A percentile compares a stretch with the other conserved stretches of the same genome.
phyloP scores from a whole-genome alignment of 2,329 filamentous ascomycete species.

The Ophiocordyceps camponoti-saundersi region DNA sequence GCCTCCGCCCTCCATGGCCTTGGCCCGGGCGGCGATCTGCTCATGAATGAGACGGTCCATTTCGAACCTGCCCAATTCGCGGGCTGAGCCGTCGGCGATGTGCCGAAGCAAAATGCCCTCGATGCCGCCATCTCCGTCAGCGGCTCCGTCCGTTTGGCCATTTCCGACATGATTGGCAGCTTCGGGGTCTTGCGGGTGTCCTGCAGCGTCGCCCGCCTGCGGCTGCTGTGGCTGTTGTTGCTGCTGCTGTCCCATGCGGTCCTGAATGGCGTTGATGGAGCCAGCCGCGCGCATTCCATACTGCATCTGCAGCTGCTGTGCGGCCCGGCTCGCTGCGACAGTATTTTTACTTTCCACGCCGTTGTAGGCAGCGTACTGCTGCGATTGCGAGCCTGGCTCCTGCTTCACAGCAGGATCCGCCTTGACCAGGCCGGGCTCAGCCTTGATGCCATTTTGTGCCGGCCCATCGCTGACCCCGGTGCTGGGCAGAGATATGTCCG shows the following conservation, averaged over 20 bases:
- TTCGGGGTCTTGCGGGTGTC: slow-evolving; percentile 15
- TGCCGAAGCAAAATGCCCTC: slow-evolving; percentile 42
- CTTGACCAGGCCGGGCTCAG: slow-evolving; percentile 28
- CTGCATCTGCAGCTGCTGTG: slow-evolving; percentile 36
- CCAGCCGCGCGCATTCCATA: slow-evolving; percentile 48
- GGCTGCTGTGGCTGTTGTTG: slow-evolving; percentile 5
- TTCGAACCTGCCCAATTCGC: slow-evolving; percentile 40
- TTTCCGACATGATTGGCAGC: slow-evolving; percentile 15
- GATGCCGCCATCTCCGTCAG: slow-evolving; percentile 33
- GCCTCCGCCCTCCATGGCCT: slow-evolving; percentile 56
- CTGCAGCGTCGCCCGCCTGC: neutral
- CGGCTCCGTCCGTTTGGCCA: slow-evolving; percentile 58
- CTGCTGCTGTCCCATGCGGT: slow-evolving; percentile 17
- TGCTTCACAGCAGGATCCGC: slow-evolving; percentile 25
- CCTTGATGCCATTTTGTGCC: slow-evolving; percentile 21
- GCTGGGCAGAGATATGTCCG: slow-evolving; percentile 14
- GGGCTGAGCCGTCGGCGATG: slow-evolving; percentile 32
- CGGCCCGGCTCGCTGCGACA: slow-evolving; percentile 36
- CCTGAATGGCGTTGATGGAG: slow-evolving; percentile 47
- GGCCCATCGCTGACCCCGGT: slow-evolving; percentile 8
- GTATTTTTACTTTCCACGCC: slow-evolving; percentile 16
- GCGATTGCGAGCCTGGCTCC: slow-evolving; percentile 21
- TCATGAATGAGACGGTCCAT: slow-evolving; percentile 55
- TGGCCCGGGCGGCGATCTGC: slow-evolving; percentile 47
- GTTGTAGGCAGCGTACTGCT: slow-evolving; percentile 16